Base-by-base conservation (phyloP, 495 filamentous ascomycete genomes). In the Aspergillus saccharolyticus region DNA sequence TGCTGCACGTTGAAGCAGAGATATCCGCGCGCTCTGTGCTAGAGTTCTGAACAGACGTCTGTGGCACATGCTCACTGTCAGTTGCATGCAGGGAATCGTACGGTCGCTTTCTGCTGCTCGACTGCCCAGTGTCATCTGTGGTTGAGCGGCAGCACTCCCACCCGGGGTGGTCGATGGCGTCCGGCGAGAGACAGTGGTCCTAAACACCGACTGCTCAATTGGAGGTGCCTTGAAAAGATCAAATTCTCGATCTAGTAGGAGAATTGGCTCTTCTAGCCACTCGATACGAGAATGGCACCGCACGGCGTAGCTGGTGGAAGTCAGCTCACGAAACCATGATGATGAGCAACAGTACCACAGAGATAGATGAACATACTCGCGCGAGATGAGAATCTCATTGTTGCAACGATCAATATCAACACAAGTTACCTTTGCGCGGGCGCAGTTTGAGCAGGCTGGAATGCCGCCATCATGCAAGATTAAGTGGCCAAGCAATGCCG, bases 361-460 rank as follows among this genome's bases (percentile, higher is more conserved):
- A n/a, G n/a, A n/a, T 17, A 16, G 18, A 22, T 22, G 1, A 2
- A 46, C 56, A 48, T 25, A 63, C 58, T 65, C 62, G 44, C 65
- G 60, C 1, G 65, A 63, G 19, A 68, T 63, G n/a, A 56, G 61
- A 22, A 62, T 30, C 15, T 60, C 63, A 42, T 62, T 62, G 52
- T 67, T 63, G 28, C 64, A 62, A 18, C 54, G 52, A 43, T 68
- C 63, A 9, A 64, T 61, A 57, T 66, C 66, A 8, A 64, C 57
- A 49, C 60, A 63, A 14, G 56, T 50, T 14, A 66, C 58, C 7
- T 55, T 63, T 44, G 65, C 63, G 22, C 63, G 58, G 12, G 62
- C 58, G 48, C 65, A 68, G 50, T 65, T 65, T 18, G 58, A 51
- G 50, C 65, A 68, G 4, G 65, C 62, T 19, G 65, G 65, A 42